Evolutionary conservation across 129 eudicot species (phyloP), one percentile per base, ranked within the genome.

Genomic region (Scalesia atractyloides): DNA sequence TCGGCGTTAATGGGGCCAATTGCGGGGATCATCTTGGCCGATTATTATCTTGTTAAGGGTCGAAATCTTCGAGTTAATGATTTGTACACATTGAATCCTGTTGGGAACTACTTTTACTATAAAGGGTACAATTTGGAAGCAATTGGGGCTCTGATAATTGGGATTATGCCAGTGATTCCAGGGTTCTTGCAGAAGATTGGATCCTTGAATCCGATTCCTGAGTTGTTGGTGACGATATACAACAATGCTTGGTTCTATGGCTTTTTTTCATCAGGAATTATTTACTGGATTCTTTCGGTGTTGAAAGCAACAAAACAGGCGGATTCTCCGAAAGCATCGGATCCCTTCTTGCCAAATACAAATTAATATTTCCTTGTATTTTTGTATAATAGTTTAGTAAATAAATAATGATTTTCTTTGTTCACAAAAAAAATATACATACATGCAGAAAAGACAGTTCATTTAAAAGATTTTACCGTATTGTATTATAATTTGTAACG

Each of bases 161-260:
- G 98, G 68, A 86, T 93, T 76, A 57, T 87, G 76, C 98, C 98
- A 0, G 98, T 93, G 84, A 64, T 93, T 73, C 98, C 97, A 1
- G 98, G 98, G 22, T 90, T 93, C 63, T 79, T 93, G 82, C 74
- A 86, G 66, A 90, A 90, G 70, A 79, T 84, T 17, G 98, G 97
- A 69, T 61, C 82, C 49, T 26, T 86, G 79, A 70, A 76, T 41
- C 46, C 81, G 0, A 70, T 86, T 15, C 91, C 96, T 14, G 81
- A 76, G 15, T 15, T 19, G 7, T 60, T 84, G 18, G 58, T 46
- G 59, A 69, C 65, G 22, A 81, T 93, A 63, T 93, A 93, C 66
- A 81, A 90, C 78, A 93, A 90, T 82, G 97, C 97, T 17, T 93
- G 98, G 98, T 90, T 93, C 48, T 80, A 87, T 72, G 83, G 97